Evolutionary conservation across 2,329 filamentous ascomycete genomes (phyloP).

Genomic region (Helotiales sp.): DNA sequence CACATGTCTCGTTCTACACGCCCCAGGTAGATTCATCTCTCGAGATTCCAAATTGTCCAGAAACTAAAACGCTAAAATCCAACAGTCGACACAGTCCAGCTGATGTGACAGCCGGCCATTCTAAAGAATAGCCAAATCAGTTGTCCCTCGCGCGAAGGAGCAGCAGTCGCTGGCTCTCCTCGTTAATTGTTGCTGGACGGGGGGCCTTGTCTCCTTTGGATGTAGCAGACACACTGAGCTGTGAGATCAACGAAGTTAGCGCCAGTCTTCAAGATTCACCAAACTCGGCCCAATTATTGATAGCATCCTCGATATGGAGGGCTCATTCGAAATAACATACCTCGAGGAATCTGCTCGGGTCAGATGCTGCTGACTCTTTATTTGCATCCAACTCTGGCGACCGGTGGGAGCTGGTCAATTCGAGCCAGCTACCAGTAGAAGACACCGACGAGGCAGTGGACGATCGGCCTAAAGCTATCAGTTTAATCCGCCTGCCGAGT

Average conservation of each 20-base stretch:
- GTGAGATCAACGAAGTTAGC: not conserved
- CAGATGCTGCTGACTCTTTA: not conserved
- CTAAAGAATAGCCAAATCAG: not conserved
- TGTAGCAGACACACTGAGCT: not conserved
- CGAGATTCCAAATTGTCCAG: not conserved
- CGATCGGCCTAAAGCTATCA: not conserved
- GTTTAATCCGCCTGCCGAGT: not conserved
- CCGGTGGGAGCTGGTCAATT: not conserved
- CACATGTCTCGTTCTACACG: not conserved
- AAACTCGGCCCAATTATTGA: no score
- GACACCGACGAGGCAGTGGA: not conserved
- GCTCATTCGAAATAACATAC: no score
- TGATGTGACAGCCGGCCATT: not conserved
- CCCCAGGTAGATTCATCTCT: not conserved
- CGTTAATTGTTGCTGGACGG: not conserved
- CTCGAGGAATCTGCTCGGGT: not conserved
- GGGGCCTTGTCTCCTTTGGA: not conserved
- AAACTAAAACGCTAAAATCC: not conserved
- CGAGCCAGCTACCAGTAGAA: not conserved
- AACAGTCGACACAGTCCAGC: not conserved
- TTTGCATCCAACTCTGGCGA: not conserved
- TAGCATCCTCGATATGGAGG: no score
- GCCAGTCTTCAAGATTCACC: not conserved
- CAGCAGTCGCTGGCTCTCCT: slow-evolving; percentile 10
- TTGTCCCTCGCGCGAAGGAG: slow-evolving; percentile 1